These are phyloP conservation scores for Wickerhamomyces bovis DNA, from an alignment of 805 yeast genomes.

Conservation along the genomic window DNA sequence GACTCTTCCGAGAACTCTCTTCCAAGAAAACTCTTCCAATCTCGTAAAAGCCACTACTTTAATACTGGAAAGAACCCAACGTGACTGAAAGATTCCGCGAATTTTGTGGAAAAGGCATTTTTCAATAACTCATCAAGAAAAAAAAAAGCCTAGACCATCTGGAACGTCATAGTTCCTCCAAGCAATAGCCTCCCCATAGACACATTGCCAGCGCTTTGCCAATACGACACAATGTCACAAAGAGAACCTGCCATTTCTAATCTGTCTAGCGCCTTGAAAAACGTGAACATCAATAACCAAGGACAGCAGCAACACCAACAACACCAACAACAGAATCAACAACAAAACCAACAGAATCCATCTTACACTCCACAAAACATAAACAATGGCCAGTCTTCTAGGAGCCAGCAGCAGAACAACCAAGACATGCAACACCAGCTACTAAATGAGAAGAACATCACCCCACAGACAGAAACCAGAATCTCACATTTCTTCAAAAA, in stretches of 20 bases:
- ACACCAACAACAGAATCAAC: slow-evolving; percentile 2
- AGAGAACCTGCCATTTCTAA: slow-evolving; percentile 6
- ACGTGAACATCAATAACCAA: background rate
- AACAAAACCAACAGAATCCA: slow-evolving; percentile 2
- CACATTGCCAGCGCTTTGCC: background rate
- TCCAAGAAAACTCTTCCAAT: no score
- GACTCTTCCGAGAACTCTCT: no score
- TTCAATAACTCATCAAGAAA: background rate
- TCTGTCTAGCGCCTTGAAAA: slow-evolving; percentile 1
- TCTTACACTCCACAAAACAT: slow-evolving; percentile 2
- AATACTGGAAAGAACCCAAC: no score
- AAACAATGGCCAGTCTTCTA: background rate
- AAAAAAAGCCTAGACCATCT: no score
- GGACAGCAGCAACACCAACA: slow-evolving; percentile 3
- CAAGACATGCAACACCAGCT: slow-evolving; percentile 11
- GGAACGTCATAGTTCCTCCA: background rate
- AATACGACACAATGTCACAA: background rate
- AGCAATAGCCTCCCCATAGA: background rate
- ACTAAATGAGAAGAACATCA: slow-evolving; percentile 30
- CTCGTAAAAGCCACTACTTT: no score
- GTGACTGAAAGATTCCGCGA: background rate
- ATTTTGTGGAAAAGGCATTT: background rate
- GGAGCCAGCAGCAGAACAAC: slow-evolving; percentile 25
- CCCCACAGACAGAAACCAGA: slow-evolving; percentile 45
- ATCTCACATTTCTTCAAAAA: slow-evolving; percentile 67